These are phyloP conservation scores for Physcomitrellopsis africana DNA, from an alignment of 225 moss, liverwort and hornwort genomes.

Conservation along the genomic window DNA sequence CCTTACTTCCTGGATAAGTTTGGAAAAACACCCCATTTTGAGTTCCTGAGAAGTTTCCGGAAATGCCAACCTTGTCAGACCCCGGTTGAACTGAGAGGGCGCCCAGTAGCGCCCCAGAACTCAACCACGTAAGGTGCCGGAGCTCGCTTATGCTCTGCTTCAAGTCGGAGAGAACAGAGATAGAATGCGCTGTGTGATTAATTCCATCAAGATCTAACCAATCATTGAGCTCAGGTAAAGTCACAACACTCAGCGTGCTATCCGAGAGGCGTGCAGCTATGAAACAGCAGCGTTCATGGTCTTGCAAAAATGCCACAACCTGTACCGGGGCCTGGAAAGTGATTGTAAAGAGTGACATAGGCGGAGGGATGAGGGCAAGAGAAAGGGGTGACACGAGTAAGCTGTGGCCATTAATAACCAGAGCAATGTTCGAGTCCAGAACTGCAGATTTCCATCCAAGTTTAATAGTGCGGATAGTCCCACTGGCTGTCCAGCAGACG, in stretches of 20 bases:
- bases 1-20: constrained; percentile 47
- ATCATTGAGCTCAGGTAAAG: constrained; percentile 56
- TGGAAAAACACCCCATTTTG: constrained; percentile 52
- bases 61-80: constrained; percentile 37
- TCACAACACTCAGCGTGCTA: constrained; percentile 68
- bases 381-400: constrained; percentile 80
- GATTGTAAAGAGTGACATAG: constrained; percentile 82
- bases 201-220: constrained; percentile 77
- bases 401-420: constrained; percentile 72
- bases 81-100: constrained; percentile 54
- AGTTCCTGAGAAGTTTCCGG: constrained; percentile 43
- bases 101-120: constrained; percentile 66
- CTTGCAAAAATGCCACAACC: constrained; percentile 61
- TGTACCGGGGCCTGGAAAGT: constrained; percentile 76
- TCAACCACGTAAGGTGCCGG: constrained; percentile 76
- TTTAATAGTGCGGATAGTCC: constrained; percentile 61
- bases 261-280: constrained; percentile 83
- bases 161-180: constrained; percentile 50
- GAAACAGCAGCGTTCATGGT: constrained; percentile 41
- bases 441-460: constrained; percentile 90
- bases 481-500: constrained; percentile 75
- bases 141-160: constrained; percentile 72
- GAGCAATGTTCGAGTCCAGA: constrained; percentile 63
- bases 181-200: constrained; percentile 46
- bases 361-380: constrained; percentile 78